Conservation (phyloP, 108 stramenopile species). For the Cyclotella choctawhatcheeana region DNA sequence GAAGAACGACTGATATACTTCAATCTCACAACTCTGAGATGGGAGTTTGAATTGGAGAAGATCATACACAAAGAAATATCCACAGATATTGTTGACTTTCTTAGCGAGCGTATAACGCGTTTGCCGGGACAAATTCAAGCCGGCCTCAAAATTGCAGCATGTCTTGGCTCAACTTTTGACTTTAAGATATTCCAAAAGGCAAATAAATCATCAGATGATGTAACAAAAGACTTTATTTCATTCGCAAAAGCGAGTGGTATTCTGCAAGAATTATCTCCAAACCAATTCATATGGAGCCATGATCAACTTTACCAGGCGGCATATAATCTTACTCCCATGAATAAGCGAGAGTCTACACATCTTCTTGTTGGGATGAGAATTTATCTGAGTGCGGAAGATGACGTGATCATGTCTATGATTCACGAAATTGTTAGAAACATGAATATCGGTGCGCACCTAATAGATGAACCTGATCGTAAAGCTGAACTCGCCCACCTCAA, state of each 20-base stretch:
- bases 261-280: constrained; percentile 11
- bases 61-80: constrained; percentile 20
- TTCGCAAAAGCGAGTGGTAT: constrained; percentile 5
- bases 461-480: constrained; percentile 15
- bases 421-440: constrained; percentile 33
- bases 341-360: constrained; percentile 13
- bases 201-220: not conserved
- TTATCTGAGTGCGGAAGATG: not conserved
- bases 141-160: constrained; percentile 33
- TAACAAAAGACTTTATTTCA: constrained; percentile 5
- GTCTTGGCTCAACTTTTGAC: constrained; percentile 30
- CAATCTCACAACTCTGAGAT: constrained; percentile 3
- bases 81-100: constrained; percentile 17
- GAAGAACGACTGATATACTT: constrained; percentile 34
- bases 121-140: not conserved
- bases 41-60: constrained; percentile 23
- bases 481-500: constrained; percentile 23
- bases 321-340: constrained; percentile 7
- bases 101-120: constrained; percentile 7
- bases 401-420: constrained; percentile 9
- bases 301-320: constrained; percentile 32
- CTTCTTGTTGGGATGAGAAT: constrained; percentile 17
- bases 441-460: constrained; percentile 22
- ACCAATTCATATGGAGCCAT: constrained; percentile 13
- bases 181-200: constrained; percentile 10